Conservation (phyloP, 805 yeast species). For the Metschnikowia colocasiae region DNA sequence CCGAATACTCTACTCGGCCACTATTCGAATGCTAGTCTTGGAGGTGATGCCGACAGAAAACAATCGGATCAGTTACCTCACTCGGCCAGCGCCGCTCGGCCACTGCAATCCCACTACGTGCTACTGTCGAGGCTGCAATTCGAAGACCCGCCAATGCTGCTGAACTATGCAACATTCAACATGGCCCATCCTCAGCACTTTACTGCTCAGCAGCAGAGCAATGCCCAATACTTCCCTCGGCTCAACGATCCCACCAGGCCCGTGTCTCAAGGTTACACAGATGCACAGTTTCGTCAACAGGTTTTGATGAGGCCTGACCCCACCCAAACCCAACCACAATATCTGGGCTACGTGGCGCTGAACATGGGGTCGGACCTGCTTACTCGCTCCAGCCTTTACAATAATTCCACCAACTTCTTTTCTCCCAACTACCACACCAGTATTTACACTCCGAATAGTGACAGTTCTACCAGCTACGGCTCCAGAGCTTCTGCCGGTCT, state of each 20-base stretch:
- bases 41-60: background rate
- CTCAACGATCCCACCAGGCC: conserved; percentile 3
- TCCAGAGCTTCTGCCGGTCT: background rate
- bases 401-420: background rate
- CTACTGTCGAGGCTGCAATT: conserved; percentile 4
- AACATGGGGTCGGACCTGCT: background rate
- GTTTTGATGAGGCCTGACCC: background rate
- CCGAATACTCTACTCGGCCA: background rate
- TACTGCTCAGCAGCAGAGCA: background rate
- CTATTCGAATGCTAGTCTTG: background rate
- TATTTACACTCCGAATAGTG: background rate
- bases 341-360: background rate
- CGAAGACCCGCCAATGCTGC: background rate
- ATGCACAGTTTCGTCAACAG: conserved; percentile 4
- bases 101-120: background rate
- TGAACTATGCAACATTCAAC: background rate
- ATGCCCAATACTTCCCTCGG: background rate
- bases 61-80: background rate
- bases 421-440: background rate
- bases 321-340: conserved; percentile 3
- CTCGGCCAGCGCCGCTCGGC: background rate
- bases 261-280: conserved; percentile 5
- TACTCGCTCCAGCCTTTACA: background rate
- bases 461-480: background rate
- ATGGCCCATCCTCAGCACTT: background rate